Conservation (phyloP, 345 rosid species). For the Euphorbia peplus region DNA sequence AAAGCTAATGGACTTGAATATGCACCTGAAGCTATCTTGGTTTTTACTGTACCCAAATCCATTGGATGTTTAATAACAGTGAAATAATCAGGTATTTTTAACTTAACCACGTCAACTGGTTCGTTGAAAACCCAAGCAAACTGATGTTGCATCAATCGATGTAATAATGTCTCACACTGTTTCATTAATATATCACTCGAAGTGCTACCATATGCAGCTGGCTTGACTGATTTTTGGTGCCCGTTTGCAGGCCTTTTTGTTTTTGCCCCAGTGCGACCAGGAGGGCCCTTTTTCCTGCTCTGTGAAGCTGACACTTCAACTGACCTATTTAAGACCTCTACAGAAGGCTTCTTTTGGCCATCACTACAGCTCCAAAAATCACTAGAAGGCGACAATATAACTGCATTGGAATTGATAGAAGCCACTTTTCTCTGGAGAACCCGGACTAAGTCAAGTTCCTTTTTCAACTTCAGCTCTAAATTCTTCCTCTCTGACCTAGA, state of each 20-base stretch:
- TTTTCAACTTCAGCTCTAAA: constrained; percentile 49
- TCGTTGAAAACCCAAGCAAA: constrained; percentile 58
- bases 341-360: constrained; percentile 52
- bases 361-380: constrained; percentile 64
- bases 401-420: constrained; percentile 38
- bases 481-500: constrained; percentile 55
- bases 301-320: constrained; percentile 34
- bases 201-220: constrained; percentile 26
- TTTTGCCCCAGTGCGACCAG: constrained; percentile 40
- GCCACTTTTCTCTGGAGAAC: constrained; percentile 52
- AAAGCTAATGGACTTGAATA: constrained; percentile 65
- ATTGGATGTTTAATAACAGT: constrained; percentile 80
- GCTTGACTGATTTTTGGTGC: constrained; percentile 31
- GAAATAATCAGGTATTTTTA: constrained; percentile 87
- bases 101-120: constrained; percentile 72
- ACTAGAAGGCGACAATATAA: constrained; percentile 45
- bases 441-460: constrained; percentile 75
- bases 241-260: constrained; percentile 41
- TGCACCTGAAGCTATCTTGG: constrained; percentile 46
- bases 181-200: constrained; percentile 47
- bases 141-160: constrained; percentile 61
- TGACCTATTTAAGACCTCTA: constrained; percentile 35
- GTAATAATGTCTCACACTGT: constrained; percentile 60
- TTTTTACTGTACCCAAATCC: constrained; percentile 84
- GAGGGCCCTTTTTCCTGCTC: constrained; percentile 49